A percentile compares a stretch with the other conserved stretches of the same genome.
These are phyloP conservation scores for Phialocephala subalpina DNA, from an alignment of 2,329 filamentous ascomycete genomes.

Conservation along the genomic window DNA sequence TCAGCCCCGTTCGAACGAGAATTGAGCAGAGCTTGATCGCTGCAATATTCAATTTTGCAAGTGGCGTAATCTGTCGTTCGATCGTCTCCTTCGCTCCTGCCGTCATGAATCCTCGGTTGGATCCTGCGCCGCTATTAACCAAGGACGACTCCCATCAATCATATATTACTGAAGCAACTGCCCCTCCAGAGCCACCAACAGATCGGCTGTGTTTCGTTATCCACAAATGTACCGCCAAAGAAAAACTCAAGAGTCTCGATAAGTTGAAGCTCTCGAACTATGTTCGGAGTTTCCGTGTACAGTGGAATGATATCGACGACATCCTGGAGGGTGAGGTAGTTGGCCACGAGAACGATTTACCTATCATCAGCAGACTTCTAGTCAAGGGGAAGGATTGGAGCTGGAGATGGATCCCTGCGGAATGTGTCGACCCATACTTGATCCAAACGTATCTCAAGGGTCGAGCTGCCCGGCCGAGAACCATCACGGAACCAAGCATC, in stretches of 20 bases:
- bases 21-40: neutral
- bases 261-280: constrained; percentile 1
- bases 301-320: constrained; percentile 4
- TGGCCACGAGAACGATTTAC: neutral
- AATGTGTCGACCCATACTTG: neutral
- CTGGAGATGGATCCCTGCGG: neutral
- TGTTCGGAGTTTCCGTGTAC: neutral
- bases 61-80: neutral
- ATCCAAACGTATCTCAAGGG: neutral
- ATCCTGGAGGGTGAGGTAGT: neutral
- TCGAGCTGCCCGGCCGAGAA: neutral
- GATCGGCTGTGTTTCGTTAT: neutral
- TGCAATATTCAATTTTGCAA: neutral
- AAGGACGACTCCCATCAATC: neutral
- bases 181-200: too few relatives aligned
- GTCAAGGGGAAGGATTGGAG: neutral
- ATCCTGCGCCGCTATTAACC: neutral
- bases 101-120: neutral
- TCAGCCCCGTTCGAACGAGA: neutral
- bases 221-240: neutral
- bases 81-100: neutral
- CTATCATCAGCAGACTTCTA: neutral
- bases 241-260: neutral
- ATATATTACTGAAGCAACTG: too few relatives aligned
- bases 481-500: neutral